Base-by-base conservation (phyloP, 2,329 filamentous ascomycete genomes). In the Nigrograna mackinnonii region DNA sequence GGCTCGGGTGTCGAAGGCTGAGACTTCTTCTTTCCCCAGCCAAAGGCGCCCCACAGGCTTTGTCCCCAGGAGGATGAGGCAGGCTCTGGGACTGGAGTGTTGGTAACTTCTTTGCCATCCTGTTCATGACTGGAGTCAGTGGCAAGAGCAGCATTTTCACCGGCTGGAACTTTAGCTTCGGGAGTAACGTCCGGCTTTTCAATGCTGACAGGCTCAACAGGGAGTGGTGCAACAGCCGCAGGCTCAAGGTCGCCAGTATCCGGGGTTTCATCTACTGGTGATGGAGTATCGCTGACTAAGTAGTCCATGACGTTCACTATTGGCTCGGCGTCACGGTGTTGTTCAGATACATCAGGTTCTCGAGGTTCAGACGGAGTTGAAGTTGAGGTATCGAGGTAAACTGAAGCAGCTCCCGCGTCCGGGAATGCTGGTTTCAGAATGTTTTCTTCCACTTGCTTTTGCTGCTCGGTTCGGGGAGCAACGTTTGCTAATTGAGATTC, bases 21-120 rank as follows among this genome's bases (percentile, higher is more conserved):
- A 9, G 31, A 33, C 18, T 54, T 59, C 50, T 60, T 64, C 49
- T 55, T 58, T 9, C 64, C 62, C 62, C 60, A 66, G 2, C 64
- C 60, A 36, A 66, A 51, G 2, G 60, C 58, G 32, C 63, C 60
- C 50, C 52, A 56, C 16, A 67, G 41, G 21, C 55, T 50, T 3
- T 47, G 46, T 12, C 58, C 57, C 57, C 58, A 64, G 3, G 55
- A 52, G 26, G 55, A 57, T 9, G 49, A 35, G 6, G 46, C 35
- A 6, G 49, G 38, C 14, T 49, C 49, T 9, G 34, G 19, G 11
- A 9, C n/a, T 28, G 24, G 9, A n/a, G 24, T n/a, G 9, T 28
- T 28, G 9, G 9, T n/a, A n/a, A 28, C 9, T 28, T 28, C 24
- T 28, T 28, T 28, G 24, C 24, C n/a, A 28, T 9, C 24, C 24